These are phyloP conservation scores for Thermothielavioides terrestris DNA, from an alignment of 495 filamentous ascomycete species.

Conservation along the genomic window DNA sequence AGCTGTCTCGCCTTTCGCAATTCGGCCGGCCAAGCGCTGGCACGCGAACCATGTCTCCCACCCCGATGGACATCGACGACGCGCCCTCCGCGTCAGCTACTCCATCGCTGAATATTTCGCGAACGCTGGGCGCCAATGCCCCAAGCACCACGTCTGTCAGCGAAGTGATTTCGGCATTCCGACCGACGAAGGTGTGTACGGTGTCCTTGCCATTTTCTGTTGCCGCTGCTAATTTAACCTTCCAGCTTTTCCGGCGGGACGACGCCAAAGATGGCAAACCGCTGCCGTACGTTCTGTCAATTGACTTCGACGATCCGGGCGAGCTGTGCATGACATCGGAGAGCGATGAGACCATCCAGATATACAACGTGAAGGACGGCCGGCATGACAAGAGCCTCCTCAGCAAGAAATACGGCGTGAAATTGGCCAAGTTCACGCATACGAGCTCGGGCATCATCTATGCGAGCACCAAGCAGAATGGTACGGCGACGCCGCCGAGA, in stretches of 20 bases:
- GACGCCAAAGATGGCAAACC: conserved; percentile 34
- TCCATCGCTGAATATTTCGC: conserved; percentile 32
- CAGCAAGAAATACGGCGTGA: conserved; percentile 89
- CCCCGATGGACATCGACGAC: conserved; percentile 46
- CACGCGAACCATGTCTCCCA: conserved; percentile 36
- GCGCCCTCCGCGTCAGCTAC: conserved; percentile 27
- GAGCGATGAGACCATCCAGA: conserved; percentile 86
- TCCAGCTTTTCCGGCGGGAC: conserved; percentile 37
- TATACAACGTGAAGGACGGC: conserved; percentile 87
- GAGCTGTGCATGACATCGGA: conserved; percentile 80
- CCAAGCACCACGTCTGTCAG: conserved; percentile 35
- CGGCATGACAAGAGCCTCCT: conserved; percentile 75
- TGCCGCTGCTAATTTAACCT: conserved; percentile 7
- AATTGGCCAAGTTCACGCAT: conserved; percentile 90
- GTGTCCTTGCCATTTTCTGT: neutral
- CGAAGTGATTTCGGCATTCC: conserved; percentile 39
- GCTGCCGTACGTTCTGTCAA: conserved; percentile 48
- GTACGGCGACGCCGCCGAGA: conserved; percentile 37
- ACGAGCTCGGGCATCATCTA: conserved; percentile 82
- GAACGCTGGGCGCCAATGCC: conserved; percentile 24
- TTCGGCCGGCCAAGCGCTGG: neutral
- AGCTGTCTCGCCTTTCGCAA: too few relatives aligned
- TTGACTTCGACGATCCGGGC: conserved; percentile 94
- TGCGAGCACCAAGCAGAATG: conserved; percentile 88
- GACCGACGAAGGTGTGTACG: conserved; percentile 49